Base-by-base conservation (phyloP, 345 rosid species). In the Boechera divaricarpa region DNA sequence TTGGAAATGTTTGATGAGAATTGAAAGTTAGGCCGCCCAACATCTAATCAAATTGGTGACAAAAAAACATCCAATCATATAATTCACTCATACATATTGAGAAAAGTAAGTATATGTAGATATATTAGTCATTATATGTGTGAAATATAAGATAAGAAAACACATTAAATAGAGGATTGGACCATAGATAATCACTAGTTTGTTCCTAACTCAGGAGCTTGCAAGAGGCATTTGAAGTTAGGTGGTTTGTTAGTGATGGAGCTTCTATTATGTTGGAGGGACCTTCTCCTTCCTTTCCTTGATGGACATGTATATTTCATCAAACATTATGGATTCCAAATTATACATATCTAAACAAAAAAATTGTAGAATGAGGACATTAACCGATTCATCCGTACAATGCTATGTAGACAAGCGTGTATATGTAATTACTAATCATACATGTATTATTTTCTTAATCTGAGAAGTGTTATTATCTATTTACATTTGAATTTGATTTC, bases 221-320 rank as follows among this genome's bases (percentile, higher is more conserved):
- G 26, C 41, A 57, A 8, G 28, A 35, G 32, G 12, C 41, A 57
- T 18, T 18, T 49, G 0, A 18, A 49, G 24, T 18, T 18, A 18
- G 54, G 61, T 56, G 61, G 38, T 3, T 56, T 29, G 38, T 29
- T 15, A 13, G 35, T 13, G 41, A 32, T 31, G 41, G 41, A 57
- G 39, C 61, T 56, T 54, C 33, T 5, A 3, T 5, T 55, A 55
- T 11, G 16, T 28, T 21, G 58, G 58, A 13, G 18, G 60, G 38
- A 1, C 36, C 4, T 28, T 35, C 61, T 56, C 38, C 15, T 13
- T 56, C 38, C 5, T 56, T 31, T 10, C 39, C 62, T 57, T 57
- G 36, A 12, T 28, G 4, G 60, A 55, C 60, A 55, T 15, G 56
- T 52, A 32, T n/a, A 58, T 32, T n/a, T 33, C 42, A 58, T 58